Evolutionary conservation across 176 grass and related monocot species (phyloP).

Genomic region (Saccharum officinarum): DNA sequence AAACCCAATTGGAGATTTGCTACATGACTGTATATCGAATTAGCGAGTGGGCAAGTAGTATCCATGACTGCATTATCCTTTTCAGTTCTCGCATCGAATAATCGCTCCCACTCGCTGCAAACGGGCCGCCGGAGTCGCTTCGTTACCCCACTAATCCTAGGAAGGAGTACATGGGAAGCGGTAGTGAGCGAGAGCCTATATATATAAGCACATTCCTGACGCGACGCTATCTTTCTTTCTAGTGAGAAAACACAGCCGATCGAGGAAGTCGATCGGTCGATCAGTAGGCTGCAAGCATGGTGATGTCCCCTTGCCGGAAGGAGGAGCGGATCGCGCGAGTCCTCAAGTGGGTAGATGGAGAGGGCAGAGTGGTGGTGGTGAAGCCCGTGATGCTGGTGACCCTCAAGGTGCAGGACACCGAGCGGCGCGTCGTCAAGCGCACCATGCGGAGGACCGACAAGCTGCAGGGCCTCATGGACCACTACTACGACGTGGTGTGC

Average conservation of each 20-base stretch:
- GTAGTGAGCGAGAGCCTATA: too few species aligned
- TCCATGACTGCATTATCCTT: neutral
- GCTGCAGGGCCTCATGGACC: conserved; percentile 9
- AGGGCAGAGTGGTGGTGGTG: neutral
- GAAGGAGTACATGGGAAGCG: neutral
- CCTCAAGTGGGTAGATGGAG: fast-evolving
- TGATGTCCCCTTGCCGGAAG: neutral
- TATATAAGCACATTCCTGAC: neutral
- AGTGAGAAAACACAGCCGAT: neutral
- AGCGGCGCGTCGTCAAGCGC: neutral
- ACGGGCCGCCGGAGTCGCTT: neutral
- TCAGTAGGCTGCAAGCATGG: neutral
- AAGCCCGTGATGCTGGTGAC: neutral
- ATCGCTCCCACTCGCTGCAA: neutral
- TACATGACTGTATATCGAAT: neutral
- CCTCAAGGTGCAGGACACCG: neutral
- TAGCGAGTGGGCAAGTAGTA: neutral
- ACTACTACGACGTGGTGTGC: conserved; percentile 11
- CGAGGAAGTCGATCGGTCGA: neutral
- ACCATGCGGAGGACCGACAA: conserved; percentile 11
- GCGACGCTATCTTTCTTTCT: neutral
- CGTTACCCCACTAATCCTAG: neutral
- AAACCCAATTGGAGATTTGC: neutral
- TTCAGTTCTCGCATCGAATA: neutral
- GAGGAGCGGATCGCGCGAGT: neutral